Evolutionary conservation across 1,284 basidiomycete species (phyloP), one percentile per base, ranked within the genome.

Genomic region (Sporisorium scitamineum): DNA sequence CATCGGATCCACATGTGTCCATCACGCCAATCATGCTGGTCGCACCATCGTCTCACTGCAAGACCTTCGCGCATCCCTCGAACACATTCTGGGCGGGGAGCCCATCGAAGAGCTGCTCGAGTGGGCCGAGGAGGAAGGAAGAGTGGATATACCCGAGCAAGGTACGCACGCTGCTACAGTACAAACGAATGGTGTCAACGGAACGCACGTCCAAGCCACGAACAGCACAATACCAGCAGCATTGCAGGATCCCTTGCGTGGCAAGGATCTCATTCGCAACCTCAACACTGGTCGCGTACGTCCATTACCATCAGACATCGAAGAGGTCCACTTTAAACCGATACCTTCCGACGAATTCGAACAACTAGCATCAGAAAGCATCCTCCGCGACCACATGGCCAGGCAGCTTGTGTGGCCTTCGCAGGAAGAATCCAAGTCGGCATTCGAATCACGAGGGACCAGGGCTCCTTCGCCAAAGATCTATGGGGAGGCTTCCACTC

Each of bases 71-170:
- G 70, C 65, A 8, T 69, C 70, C 0, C 53, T 80, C 26, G 80
- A 82, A 48, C 64, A 80, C 34, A 51, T 82, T 20, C 57, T 81
- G 44, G 79, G 79, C 20, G 77, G 67, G 0, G 74, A 76, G 1
- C 62, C 70, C 3, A 16, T 79, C 37, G 63, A 70, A 50, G 79
- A 81, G 44, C 57, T 81, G 39, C 57, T 71, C 16, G 70, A 73
- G 18, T 81, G 79, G 79, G 78, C 79, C 3, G 62, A 78, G 55
- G 67, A 76, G 16, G 79, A 81, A 56, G 72, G 56, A 42, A 61
- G 64, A 20, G 32, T 76, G n/a, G 13, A 14, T 3, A 22, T 63
- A 6, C 20, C 37, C 6, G 47, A 68, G 7, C 22, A 48, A 6
- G 24, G 29, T 22, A n/a, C 53, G 22, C 26, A 60, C 2, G 8